Conservation (phyloP, 129 eudicot species). For the Saussurea involucrata region DNA sequence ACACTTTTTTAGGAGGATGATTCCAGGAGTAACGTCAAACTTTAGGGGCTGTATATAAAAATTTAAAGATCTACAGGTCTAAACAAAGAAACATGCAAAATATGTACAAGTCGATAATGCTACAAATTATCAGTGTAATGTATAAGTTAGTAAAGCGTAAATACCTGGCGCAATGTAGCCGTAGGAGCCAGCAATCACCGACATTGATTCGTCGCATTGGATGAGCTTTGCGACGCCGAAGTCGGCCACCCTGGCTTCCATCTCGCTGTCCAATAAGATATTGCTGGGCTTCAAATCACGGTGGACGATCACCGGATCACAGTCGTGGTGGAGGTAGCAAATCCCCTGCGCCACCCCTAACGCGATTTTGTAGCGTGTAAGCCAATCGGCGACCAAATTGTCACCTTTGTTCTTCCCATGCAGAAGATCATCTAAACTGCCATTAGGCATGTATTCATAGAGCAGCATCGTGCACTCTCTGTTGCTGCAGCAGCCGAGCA, state of each 20-base stretch:
- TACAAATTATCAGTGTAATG: background rate
- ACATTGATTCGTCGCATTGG: constrained; percentile 83
- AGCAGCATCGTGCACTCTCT: constrained; percentile 77
- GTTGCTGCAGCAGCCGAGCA: constrained; percentile 90
- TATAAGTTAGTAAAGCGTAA: background rate
- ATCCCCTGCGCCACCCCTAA: constrained; percentile 98
- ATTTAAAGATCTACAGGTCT: background rate
- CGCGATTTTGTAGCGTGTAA: constrained; percentile 78
- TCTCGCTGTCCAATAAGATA: constrained; percentile 71
- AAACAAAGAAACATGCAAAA: constrained; percentile 20
- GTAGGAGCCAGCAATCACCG: constrained; percentile 94
- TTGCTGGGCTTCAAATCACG: constrained; percentile 96
- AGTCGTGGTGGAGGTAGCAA: constrained; percentile 93
- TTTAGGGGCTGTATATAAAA: background rate
- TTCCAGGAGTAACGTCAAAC: background rate
- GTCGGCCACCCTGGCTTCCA: constrained; percentile 98
- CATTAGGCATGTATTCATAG: constrained; percentile 98
- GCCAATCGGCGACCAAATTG: constrained; percentile 75
- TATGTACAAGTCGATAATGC: background rate
- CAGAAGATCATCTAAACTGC: constrained; percentile 78
- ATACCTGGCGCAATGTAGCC: constrained; percentile 99
- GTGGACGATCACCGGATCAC: constrained; percentile 94
- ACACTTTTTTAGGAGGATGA: background rate
- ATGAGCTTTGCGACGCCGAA: constrained; percentile 96
- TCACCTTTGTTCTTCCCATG: constrained; percentile 75